phyloP scores from a whole-genome alignment of 2,329 filamentous ascomycete genomes.

The Seiridium unicorne region DNA sequence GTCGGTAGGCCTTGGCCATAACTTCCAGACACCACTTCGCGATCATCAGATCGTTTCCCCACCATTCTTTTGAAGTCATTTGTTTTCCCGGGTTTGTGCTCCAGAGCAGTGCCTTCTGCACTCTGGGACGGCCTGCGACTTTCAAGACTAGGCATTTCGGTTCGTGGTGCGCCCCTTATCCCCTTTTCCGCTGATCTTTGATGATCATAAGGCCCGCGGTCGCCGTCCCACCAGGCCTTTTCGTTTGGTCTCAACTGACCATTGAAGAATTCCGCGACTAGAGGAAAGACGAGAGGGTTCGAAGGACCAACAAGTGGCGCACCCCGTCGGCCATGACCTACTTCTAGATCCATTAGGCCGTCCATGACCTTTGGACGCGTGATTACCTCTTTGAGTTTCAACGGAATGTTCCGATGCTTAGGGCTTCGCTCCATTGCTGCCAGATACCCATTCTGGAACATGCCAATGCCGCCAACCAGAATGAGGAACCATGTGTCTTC shows the following conservation, averaged over 20 bases:
- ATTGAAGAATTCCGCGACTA: not conserved
- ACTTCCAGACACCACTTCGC: too few species aligned
- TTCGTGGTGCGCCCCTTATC: not conserved
- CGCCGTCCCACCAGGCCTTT: not conserved
- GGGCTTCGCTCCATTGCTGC: constrained; percentile 12
- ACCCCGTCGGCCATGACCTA: not conserved
- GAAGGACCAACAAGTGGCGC: not conserved
- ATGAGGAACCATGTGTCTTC: constrained; percentile 17
- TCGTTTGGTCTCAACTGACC: not conserved
- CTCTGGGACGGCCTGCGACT: not conserved
- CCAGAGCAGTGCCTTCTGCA: not conserved
- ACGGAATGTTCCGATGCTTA: constrained; percentile 8
- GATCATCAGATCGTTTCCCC: too few species aligned
- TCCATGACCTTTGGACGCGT: not conserved
- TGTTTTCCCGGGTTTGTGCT: not conserved
- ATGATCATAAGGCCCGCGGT: not conserved
- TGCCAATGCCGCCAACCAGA: constrained; percentile 12
- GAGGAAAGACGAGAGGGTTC: not conserved
- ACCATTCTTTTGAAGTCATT: too few species aligned
- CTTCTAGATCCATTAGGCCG: constrained; percentile 1
- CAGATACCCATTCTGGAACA: constrained; percentile 15
- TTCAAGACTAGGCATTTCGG: not conserved
- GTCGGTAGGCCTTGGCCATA: too few species aligned
- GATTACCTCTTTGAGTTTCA: constrained; percentile 10
- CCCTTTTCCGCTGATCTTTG: not conserved